A percentile compares a stretch with the other conserved stretches of the same genome.
Conservation (phyloP, 2,329 filamentous ascomycete species). For the Fulvia fulva region DNA sequence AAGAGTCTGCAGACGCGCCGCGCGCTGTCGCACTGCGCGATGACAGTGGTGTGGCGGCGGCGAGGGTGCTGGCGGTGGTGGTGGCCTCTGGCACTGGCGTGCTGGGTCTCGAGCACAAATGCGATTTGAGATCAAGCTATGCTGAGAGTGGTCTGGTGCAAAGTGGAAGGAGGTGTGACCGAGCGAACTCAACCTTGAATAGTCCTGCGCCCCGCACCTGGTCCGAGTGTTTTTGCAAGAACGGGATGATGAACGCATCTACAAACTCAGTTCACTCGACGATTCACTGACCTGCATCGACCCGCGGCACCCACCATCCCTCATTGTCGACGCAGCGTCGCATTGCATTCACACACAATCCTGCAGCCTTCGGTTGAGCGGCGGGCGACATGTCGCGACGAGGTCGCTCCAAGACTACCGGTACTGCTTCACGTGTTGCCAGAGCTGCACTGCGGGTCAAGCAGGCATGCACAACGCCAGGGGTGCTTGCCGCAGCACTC, state of each 20-base stretch:
- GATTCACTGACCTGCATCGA: not conserved
- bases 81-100: not conserved
- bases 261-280: slow-evolving; percentile 1
- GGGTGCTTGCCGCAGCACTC: slow-evolving; percentile 3
- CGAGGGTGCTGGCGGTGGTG: not conserved
- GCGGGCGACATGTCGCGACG: not conserved
- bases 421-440: not conserved
- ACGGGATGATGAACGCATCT: slow-evolving; percentile 5
- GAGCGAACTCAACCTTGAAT: not conserved
- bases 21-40: not conserved
- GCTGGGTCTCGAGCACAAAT: not conserved
- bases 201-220: not conserved
- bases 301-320: not conserved
- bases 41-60: not conserved
- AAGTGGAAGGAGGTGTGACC: not conserved
- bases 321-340: not conserved
- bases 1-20: not conserved
- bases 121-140: slow-evolving; percentile 4
- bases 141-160: slow-evolving; percentile 1
- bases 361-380: not conserved
- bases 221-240: not conserved
- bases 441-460: slow-evolving; percentile 12
- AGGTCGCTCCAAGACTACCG: not conserved
- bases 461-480: slow-evolving; percentile 10
- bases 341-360: not conserved